Evolutionary conservation across 1,139 yeast species (phyloP), one percentile per base, ranked within the genome.

Genomic region (Scheffersomyces segobiensis): DNA sequence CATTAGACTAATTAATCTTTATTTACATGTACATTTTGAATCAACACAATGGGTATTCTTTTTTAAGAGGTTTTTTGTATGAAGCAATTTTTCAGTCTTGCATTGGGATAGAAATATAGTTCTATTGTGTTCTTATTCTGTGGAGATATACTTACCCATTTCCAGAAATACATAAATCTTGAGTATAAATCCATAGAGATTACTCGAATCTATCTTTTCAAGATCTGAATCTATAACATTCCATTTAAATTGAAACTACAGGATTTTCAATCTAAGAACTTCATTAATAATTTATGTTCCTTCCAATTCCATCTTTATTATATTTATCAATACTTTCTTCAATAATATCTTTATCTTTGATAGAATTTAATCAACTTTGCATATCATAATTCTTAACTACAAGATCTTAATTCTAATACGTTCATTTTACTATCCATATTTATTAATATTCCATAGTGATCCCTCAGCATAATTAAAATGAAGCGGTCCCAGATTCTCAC

Each of bases 401-500:
- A n/a, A n/a, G n/a, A n/a, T n/a, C 42, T 2, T 32, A 32, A 5
- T 10, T 10, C 17, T 24, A 24, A 24, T 24, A 32, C 17, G 8
- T 14, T 32, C 42, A 32, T 17, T 32, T 32, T 14, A 32, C 42
- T 2, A 32, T 32, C 42, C 42, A 10, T 32, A 24, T 24, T 4
- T 24, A 24, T 24, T 24, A 24, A 24, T 24, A 24, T 4, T 32
- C 42, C 12, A 10, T 32, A 32, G 5, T 32, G 12, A 32, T 32
- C 17, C 42, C 42, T 32, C 42, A 32, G 42, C 42, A 32, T 32
- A 32, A 26, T 26, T 12, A 26, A 26, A 26, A 32, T 32, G 42
- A 32, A 48, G 26, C 24, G 57, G 50, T 63, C 66, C 8, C 64
- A 63, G 54, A 64, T 83, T 24, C 73, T 87, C 56, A 79, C 87